Base-by-base conservation (phyloP, 176 grass and related monocot genomes). In the Urochloa ruziziensis region DNA sequence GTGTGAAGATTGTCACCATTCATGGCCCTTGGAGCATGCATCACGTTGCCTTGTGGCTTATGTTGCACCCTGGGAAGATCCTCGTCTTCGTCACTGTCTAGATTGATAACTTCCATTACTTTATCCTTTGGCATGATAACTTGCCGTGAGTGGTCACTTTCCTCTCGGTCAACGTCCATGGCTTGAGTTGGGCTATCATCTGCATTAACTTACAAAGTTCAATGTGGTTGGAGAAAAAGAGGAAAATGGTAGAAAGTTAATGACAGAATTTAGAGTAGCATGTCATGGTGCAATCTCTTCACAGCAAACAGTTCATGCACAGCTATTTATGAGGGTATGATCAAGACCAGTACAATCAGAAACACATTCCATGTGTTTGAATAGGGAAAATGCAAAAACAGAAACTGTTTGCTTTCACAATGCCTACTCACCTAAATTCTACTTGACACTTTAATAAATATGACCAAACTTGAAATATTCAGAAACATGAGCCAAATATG, bases 31-130 rank as follows among this genome's bases (percentile, higher is more conserved):
- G 42, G 59, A 42, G 29, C 29, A 79, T 4, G 34, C 48, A 11
- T 3, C 16, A 2, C 30, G 1, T 3, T 44, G 9, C 25, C 14
- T 52, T 63, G 56, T 77, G 62, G 12, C n/a, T 48, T 74, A 16
- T 27, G 32, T 60, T 85, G 76, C 70, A 69, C 36, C 6, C 27
- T 43, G 28, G 52, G 63, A 77, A 29, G 13, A 78, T 79, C 67
- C 30, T 34, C 75, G 7, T 87, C 87, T n/a, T 85, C 84, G 10
- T 79, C 75, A 28, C 70, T 83, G 30, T 58, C 85, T 21, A 85
- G 62, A 75, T 87, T 51, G 7, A 87, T 62, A 5, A 89, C 16
- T 24, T 67, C 46, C 33, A 15, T 35, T 8, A 25, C 63, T 40
- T 33, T 16, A 30, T 53, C 24, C 21, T 24, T 47, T 32, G 36